phyloP scores from a whole-genome alignment of 352 stramenopile genomes.

The Globisporangium cystogenes region DNA sequence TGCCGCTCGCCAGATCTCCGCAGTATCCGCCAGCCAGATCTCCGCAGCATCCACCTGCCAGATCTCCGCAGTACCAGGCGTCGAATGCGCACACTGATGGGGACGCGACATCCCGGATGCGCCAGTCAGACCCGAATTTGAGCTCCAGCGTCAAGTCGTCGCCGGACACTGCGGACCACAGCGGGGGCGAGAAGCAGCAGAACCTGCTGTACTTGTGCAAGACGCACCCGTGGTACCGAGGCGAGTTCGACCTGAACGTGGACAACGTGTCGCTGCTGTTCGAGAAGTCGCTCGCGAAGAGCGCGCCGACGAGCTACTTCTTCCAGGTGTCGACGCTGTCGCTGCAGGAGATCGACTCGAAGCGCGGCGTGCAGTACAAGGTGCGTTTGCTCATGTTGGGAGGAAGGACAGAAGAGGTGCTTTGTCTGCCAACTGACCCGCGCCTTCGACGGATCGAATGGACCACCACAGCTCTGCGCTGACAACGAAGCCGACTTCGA shows the following conservation, averaged over 20 bases:
- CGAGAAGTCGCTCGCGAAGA: constrained; percentile 72
- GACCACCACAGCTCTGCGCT: constrained; percentile 46
- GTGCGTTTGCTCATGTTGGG: constrained; percentile 15
- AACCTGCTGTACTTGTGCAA: constrained; percentile 72
- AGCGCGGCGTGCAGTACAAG: constrained; percentile 82
- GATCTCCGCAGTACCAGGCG: not conserved
- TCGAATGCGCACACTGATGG: not conserved
- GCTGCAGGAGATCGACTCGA: constrained; percentile 74
- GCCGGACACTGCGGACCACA: constrained; percentile 2
- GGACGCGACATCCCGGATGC: not conserved
- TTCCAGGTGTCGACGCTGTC: constrained; percentile 79
- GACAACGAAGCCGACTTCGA: constrained; percentile 75
- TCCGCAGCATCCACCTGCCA: not conserved
- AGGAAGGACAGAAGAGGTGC: not conserved
- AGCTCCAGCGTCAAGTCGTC: not conserved
- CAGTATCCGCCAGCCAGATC: not conserved
- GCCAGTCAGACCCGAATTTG: not conserved
- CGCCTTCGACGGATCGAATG: too few species aligned
- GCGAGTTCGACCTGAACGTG: constrained; percentile 67
- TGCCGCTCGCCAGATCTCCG: not conserved
- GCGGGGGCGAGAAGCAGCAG: constrained; percentile 23
- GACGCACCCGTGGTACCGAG: constrained; percentile 73
- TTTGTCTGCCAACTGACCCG: too few species aligned
- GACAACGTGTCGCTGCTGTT: constrained; percentile 76
- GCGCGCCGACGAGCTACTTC: constrained; percentile 75